A percentile compares a stretch with the other conserved stretches of the same genome.
Conservation (phyloP, 306 rosid species). For the Rosa lucieae region DNA sequence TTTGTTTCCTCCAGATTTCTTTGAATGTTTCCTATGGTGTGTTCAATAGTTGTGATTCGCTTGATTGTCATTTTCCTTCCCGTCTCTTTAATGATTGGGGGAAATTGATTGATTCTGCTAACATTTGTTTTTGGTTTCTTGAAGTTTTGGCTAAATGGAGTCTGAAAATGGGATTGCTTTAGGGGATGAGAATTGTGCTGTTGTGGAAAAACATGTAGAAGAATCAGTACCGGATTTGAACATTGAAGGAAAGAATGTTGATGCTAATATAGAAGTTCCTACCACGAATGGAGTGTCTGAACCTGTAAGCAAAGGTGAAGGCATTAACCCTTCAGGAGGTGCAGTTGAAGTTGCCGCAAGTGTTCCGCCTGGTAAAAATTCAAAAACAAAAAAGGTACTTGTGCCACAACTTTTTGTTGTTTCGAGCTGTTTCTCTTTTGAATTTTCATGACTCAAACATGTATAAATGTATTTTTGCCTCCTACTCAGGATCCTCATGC, state of each 20-base stretch:
- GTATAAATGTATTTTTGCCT: neutral
- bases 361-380: conserved; percentile 43
- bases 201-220: conserved; percentile 46
- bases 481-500: conserved; percentile 48
- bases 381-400: conserved; percentile 59
- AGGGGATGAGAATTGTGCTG: conserved; percentile 72
- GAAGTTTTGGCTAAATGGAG: conserved; percentile 52
- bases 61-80: too few species aligned
- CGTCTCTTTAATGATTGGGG: too few species aligned
- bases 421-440: conserved; percentile 4
- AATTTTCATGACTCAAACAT: conserved; percentile 9
- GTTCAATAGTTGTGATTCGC: neutral
- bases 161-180: conserved; percentile 55
- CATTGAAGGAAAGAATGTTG: conserved; percentile 39
- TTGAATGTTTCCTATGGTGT: neutral
- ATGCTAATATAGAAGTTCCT: conserved; percentile 38
- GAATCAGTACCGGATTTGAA: conserved; percentile 22
- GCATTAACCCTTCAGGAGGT: conserved; percentile 37
- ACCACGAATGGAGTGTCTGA: conserved; percentile 41
- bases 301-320: conserved; percentile 39
- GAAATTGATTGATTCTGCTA: neutral
- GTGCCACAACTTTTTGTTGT: conserved; percentile 6
- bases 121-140: conserved; percentile 8
- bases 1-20: neutral
- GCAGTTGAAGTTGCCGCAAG: conserved; percentile 46